A percentile compares a stretch with the other conserved stretches of the same genome.
Evolutionary conservation across 495 filamentous ascomycete species (phyloP).

Genomic region (Penicillium verhagenii): DNA sequence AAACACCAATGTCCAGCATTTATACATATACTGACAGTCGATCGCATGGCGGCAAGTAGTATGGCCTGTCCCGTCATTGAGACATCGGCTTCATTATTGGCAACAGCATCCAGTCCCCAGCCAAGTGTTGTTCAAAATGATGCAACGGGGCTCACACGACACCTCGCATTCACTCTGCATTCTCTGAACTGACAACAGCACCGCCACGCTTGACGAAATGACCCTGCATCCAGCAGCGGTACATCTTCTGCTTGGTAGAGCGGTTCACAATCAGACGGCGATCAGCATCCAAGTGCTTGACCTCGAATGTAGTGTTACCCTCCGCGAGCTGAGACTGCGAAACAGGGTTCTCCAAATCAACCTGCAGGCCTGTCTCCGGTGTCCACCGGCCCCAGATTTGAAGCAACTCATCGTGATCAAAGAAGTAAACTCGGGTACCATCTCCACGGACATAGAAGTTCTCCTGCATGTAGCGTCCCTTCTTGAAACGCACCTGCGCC

Average conservation of each 20-base stretch:
- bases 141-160: background rate
- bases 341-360: slow-evolving; percentile 18
- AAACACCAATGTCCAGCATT: background rate
- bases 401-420: slow-evolving; percentile 78
- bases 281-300: slow-evolving; percentile 77
- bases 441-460: slow-evolving; percentile 97
- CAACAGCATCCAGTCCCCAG: background rate
- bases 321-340: slow-evolving; percentile 12
- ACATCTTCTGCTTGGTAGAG: slow-evolving; percentile 90
- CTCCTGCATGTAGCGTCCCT: slow-evolving; percentile 85
- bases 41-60: background rate
- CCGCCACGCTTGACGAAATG: slow-evolving; percentile 69
- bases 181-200: background rate
- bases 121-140: background rate
- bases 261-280: slow-evolving; percentile 89
- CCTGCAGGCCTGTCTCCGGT: slow-evolving; percentile 32
- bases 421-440: slow-evolving; percentile 96
- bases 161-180: background rate
- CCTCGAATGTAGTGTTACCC: slow-evolving; percentile 53
- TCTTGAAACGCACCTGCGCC: slow-evolving; percentile 95
- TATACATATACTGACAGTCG: too few species aligned
- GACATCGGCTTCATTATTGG: background rate
- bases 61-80: background rate
- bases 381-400: slow-evolving; percentile 70
- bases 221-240: slow-evolving; percentile 94